Conservation (phyloP, 768 basidiomycete genomes). For the Trichaptum fuscoviolaceum region DNA sequence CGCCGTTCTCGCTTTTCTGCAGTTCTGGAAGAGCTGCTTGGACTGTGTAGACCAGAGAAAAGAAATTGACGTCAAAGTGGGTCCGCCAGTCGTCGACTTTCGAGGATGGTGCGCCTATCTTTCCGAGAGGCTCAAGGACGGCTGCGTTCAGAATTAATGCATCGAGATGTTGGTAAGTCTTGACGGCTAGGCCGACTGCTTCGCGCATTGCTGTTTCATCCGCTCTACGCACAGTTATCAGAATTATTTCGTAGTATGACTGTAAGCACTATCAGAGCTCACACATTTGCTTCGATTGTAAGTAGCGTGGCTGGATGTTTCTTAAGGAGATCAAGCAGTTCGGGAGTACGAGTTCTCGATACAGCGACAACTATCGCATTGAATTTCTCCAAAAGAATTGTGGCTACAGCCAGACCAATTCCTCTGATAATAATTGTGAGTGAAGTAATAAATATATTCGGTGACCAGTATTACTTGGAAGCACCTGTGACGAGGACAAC, state of each 20-base stretch:
- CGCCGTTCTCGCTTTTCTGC: slow-evolving; percentile 50
- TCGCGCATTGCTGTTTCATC: slow-evolving; percentile 47
- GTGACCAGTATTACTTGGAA: slow-evolving; percentile 44
- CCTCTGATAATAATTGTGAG: slow-evolving; percentile 30
- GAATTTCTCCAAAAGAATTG: slow-evolving; percentile 57
- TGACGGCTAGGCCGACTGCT: slow-evolving; percentile 50
- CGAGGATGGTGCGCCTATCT: slow-evolving; percentile 44
- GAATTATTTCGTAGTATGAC: not conserved
- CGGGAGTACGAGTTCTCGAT: slow-evolving; percentile 64
- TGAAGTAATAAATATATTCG: slow-evolving; percentile 10
- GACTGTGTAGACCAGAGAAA: slow-evolving; percentile 71
- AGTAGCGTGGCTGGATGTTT: slow-evolving; percentile 38
- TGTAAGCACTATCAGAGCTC: slow-evolving; percentile 28
- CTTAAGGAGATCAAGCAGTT: slow-evolving; percentile 46
- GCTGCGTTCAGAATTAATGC: slow-evolving; percentile 85
- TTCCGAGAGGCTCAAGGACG: slow-evolving; percentile 62
- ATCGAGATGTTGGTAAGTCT: slow-evolving; percentile 62
- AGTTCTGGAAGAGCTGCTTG: slow-evolving; percentile 65
- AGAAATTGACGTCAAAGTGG: slow-evolving; percentile 85
- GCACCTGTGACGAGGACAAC: slow-evolving; percentile 82
- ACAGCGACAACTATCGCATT: slow-evolving; percentile 69
- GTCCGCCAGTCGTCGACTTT: slow-evolving; percentile 57
- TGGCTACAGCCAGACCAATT: slow-evolving; percentile 77
- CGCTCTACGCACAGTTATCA: slow-evolving; percentile 36
- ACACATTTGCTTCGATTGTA: slow-evolving; percentile 71